Base-by-base conservation (phyloP, 2,329 filamentous ascomycete genomes). In the Stromatinia cepivora region DNA sequence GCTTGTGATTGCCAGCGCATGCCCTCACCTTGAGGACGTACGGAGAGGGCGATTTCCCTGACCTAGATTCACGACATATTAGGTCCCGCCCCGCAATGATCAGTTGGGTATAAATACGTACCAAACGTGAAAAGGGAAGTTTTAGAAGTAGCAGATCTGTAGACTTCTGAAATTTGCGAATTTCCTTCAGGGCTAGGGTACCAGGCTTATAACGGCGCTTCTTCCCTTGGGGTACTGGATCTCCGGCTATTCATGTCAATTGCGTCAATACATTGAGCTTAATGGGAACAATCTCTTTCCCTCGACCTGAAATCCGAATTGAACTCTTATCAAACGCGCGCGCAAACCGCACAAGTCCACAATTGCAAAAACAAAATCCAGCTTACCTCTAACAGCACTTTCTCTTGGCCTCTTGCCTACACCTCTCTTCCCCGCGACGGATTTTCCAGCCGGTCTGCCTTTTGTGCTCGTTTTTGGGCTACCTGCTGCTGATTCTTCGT, bases 1-100 rank as follows among this genome's bases (percentile, higher is more conserved):
- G 95, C 94, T 76, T 97, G 94, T 67, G 92, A 96, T 83, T 98
- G 95, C 94, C 95, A 99, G 75, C 94, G 88, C 80, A 98, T 88
- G 71, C 92, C 90, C 69, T 88, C 84, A 70, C 87, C 88, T 48
- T 81, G 80, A 6, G 88, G 86, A 25, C 89, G 87, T 71, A 90
- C 84, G 1, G 85, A 81, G 39, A 92, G 78, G 5, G 90, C 90
- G 74, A 93, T 92, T 81, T 93, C 91, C 80, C 90, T 89, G 69
- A 92, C 84, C 85, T 86, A 71, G 64, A 67, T 28, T 42, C 20
- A 9, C 13, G 17, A 2, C 9, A 28, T 25, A 13, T 46, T 34
- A 22, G 39, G 64, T 69, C 4, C 25, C n/a, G 22, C 13, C 15
- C 4, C 22, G n/a, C 4, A 3, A 45, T 31, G 22, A n/a, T 22